Evolutionary conservation across 2,329 filamentous ascomycete genomes (phyloP), one percentile per base, ranked within the genome.

Genomic region (Chaetomium olivaceum): DNA sequence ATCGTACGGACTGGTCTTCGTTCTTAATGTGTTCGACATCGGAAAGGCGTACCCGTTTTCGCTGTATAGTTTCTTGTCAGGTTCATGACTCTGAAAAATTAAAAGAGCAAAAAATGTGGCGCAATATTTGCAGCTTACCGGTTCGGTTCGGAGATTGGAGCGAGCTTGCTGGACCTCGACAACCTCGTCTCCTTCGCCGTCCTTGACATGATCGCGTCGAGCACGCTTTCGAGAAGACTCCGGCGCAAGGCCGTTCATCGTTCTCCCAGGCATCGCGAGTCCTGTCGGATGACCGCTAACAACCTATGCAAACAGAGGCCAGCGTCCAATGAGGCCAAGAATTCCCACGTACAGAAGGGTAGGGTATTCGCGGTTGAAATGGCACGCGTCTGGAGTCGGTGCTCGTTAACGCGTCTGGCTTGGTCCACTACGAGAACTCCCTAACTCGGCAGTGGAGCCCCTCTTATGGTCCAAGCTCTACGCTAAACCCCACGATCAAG

Each of bases 221-320:
- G 77, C 76, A 68, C 83, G 80, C 74, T 86, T 85, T 27, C 74
- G 67, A 6, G 73, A 72, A 27, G 72, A 63, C 60, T 68, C 67
- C 25, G 57, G 68, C 60, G 65, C 70, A 27, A 70, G 61, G 57
- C 68, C 65, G 51, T 73, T 71, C 21, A 71, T 65, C 1, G 74
- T 76, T 54, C 69, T 70, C 4, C 68, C 69, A 8, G 75, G 73
- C 76, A 77, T 77, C 31, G 50, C 67, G 25, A 14, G 25, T 23
- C 14, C 23, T 25, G 27, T 19, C 25, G n/a, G 23, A 21, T 31
- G 3, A 36, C 19, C 19, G 19, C 19, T 14, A n/a, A 23, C 31
- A 27, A 29, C 6, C 39, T 25, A n/a, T 62, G 52, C 12, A 56
- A 46, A 58, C 23, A 33, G 25, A 9, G 21, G 21, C 25, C 16